Percentiles rank a stretch among this genome's conserved stretches.
Conservation (phyloP, 176 grass and related monocot species). For the Tuctoria greenei region DNA sequence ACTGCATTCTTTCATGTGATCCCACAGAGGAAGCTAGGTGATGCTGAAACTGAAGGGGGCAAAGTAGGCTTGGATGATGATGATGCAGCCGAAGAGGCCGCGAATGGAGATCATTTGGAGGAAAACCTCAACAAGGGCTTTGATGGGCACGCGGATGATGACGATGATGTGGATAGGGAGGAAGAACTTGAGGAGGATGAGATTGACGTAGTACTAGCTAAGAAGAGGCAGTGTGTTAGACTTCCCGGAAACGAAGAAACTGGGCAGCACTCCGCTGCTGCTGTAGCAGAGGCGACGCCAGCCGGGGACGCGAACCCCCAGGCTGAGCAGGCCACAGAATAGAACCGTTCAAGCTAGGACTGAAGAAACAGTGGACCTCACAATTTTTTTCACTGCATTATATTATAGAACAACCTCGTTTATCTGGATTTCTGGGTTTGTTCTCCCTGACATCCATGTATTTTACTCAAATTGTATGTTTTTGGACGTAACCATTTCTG, state of each 20-base stretch:
- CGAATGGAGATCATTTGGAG: background rate
- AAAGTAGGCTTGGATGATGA: slow-evolving; percentile 34
- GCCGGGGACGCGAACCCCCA: background rate
- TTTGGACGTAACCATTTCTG: background rate
- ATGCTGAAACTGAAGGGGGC: slow-evolving; percentile 32
- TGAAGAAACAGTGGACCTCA: background rate
- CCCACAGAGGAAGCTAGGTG: slow-evolving; percentile 72
- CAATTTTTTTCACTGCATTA: background rate
- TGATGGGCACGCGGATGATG: slow-evolving; percentile 28
- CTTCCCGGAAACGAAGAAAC: slow-evolving; percentile 16
- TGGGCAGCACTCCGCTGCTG: background rate
- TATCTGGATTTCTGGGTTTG: background rate
- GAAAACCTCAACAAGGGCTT: slow-evolving; percentile 11
- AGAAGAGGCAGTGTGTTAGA: slow-evolving; percentile 66
- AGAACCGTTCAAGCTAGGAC: background rate
- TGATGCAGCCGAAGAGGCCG: background rate
- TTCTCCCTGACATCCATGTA: slow-evolving; percentile 4
- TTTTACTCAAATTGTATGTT: background rate
- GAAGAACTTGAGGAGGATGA: slow-evolving; percentile 35
- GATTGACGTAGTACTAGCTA: background rate
- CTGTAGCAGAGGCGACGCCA: slow-evolving; percentile 22
- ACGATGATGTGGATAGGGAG: slow-evolving; percentile 3
- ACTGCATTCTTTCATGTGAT: slow-evolving; percentile 88
- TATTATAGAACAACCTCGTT: slow-evolving; percentile 4
- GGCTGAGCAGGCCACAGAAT: slow-evolving; percentile 18